Conservation (phyloP, 2,329 filamentous ascomycete genomes). For the Elsinoe batatas region DNA sequence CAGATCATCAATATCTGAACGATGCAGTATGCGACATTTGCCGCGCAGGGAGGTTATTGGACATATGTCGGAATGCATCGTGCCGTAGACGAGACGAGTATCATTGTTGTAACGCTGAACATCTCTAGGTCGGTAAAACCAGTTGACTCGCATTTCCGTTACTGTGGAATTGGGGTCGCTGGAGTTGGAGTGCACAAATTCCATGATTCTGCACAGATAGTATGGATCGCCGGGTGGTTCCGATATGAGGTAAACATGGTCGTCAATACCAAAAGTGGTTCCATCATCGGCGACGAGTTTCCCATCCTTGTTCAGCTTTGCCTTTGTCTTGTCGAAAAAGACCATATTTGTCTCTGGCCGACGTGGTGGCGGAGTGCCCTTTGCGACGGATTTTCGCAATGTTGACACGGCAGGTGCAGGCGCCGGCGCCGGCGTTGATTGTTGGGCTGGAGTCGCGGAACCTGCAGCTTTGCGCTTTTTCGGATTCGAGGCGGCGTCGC, state of each 20-base stretch:
- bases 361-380: conserved; percentile 31
- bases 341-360: conserved; percentile 71
- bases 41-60: conserved; percentile 86
- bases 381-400: conserved; percentile 27
- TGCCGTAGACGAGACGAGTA: conserved; percentile 83
- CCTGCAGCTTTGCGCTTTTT: conserved; percentile 79
- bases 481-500: conserved; percentile 30
- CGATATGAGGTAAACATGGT: conserved; percentile 91
- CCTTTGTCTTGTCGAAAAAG: conserved; percentile 66
- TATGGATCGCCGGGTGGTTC: conserved; percentile 97
- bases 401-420: conserved; percentile 17
- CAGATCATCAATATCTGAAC: conserved; percentile 71
- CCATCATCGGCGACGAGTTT: conserved; percentile 85
- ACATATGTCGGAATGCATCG: conserved; percentile 97
- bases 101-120: conserved; percentile 87
- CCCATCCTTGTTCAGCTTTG: conserved; percentile 57
- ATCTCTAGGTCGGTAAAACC: conserved; percentile 95
- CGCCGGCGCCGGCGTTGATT: conserved; percentile 19
- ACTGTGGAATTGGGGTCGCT: conserved; percentile 61
- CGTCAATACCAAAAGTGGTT: conserved; percentile 69
- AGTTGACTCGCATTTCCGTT: conserved; percentile 86
- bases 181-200: conserved; percentile 75
- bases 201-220: conserved; percentile 96
- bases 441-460: conserved; percentile 21
- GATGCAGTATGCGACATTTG: conserved; percentile 84